Conservation (phyloP, 1,139 yeast species). For the Blastobotrys illinoisensis region DNA sequence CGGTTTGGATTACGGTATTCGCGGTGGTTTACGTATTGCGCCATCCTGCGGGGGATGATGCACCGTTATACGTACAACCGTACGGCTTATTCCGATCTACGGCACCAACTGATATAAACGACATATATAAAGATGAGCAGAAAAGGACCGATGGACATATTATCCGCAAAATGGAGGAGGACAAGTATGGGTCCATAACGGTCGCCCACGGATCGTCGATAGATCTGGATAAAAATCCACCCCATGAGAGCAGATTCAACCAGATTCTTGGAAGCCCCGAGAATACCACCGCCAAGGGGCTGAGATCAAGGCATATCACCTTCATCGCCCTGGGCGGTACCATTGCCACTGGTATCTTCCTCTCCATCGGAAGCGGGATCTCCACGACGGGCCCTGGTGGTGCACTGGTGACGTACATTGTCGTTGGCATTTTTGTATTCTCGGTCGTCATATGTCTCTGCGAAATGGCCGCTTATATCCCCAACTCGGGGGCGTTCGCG, state of each 20-base stretch:
- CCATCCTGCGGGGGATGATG: too few relatives aligned
- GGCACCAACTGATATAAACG: too few relatives aligned
- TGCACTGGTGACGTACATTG: conserved; percentile 54
- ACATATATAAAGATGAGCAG: neutral
- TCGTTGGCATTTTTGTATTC: conserved; percentile 60
- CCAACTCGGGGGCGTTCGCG: conserved; percentile 66
- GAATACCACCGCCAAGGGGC: conserved; percentile 19
- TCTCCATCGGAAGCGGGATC: conserved; percentile 60
- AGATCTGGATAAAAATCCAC: neutral
- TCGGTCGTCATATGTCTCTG: conserved; percentile 67
- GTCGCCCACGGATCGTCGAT: neutral
- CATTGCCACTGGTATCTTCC: conserved; percentile 49
- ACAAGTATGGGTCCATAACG: neutral
- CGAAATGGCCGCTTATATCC: conserved; percentile 69
- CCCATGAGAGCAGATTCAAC: neutral
- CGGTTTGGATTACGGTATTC: too few relatives aligned
- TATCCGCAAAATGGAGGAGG: neutral
- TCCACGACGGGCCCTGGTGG: conserved; percentile 73
- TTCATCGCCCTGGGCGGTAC: conserved; percentile 50
- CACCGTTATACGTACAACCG: too few relatives aligned
- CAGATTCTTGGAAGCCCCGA: neutral
- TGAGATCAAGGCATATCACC: conserved; percentile 43
- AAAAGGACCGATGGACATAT: too few relatives aligned
- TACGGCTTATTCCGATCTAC: neutral
- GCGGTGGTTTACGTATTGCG: too few relatives aligned